These are phyloP conservation scores for Aegilops longissima DNA, from an alignment of 176 grass and related monocot species.

Conservation along the genomic window DNA sequence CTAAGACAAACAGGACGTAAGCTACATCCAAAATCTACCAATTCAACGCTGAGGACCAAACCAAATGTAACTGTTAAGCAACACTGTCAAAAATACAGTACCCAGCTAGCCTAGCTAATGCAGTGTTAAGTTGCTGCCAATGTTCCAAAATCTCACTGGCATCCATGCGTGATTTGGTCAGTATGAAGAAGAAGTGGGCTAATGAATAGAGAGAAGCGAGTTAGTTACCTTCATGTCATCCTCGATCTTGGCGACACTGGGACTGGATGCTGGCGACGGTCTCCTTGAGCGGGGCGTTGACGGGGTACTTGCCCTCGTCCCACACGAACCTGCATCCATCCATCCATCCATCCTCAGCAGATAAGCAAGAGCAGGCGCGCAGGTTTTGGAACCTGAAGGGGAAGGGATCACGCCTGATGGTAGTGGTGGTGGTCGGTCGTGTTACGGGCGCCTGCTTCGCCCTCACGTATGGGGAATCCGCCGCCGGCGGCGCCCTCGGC, in stretches of 20 bases:
- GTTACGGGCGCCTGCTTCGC: too few relatives aligned
- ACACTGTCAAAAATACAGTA: background rate
- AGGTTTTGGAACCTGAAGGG: too few relatives aligned
- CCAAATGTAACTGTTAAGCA: background rate
- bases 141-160: background rate
- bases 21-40: background rate
- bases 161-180: background rate
- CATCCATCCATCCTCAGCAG: too few relatives aligned
- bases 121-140: background rate
- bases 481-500: too few relatives aligned
- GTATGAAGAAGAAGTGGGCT: background rate
- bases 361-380: too few relatives aligned
- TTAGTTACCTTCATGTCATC: constrained; percentile 88
- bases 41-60: background rate
- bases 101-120: background rate
- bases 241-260: constrained; percentile 91
- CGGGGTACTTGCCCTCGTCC: constrained; percentile 96
- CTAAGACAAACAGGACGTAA: background rate
- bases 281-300: constrained; percentile 65
- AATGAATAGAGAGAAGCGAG: background rate
- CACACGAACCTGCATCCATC: constrained; percentile 66
- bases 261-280: constrained; percentile 71
- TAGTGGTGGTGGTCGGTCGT: too few relatives aligned
- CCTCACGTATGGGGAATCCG: too few relatives aligned
- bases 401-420: too few relatives aligned